phyloP scores from a whole-genome alignment of 2,329 filamentous ascomycete species.

The Fusarium sp. region DNA sequence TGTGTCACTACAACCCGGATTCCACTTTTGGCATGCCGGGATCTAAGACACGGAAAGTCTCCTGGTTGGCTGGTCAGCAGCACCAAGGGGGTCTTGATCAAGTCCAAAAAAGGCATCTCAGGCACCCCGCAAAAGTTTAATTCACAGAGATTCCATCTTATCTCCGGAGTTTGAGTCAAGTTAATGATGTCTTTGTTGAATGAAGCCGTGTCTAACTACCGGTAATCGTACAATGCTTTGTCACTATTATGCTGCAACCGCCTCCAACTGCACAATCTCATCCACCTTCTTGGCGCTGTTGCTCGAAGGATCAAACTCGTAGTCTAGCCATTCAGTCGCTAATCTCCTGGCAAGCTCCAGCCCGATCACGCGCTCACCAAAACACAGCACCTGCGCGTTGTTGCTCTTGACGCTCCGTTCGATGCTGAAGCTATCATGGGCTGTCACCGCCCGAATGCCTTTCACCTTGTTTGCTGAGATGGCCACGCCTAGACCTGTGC shows the following conservation, averaged over 20 bases:
- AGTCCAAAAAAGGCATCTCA: background rate
- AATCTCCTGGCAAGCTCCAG: conserved; percentile 82
- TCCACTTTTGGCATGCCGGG: conserved; percentile 12
- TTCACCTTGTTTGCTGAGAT: conserved; percentile 91
- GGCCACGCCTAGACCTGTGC: conserved; percentile 87
- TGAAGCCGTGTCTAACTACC: background rate
- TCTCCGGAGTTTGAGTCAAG: background rate
- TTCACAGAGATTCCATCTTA: background rate
- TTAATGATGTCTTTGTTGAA: background rate
- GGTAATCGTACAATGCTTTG: background rate
- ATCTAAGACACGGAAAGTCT: background rate
- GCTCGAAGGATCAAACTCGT: conserved; percentile 76
- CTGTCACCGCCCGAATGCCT: conserved; percentile 87
- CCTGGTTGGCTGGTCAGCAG: background rate
- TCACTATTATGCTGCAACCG: conserved; percentile 37
- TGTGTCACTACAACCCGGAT: background rate
- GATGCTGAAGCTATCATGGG: conserved; percentile 87
- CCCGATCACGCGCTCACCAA: conserved; percentile 86
- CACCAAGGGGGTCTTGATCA: background rate
- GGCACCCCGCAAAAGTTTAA: conserved; percentile 11
- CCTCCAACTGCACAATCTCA: conserved; percentile 56
- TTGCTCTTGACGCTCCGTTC: conserved; percentile 86
- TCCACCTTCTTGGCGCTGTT: conserved; percentile 60
- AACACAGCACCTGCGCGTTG: conserved; percentile 87
- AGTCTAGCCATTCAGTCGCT: conserved; percentile 86